phyloP scores from a whole-genome alignment of 2,329 filamentous ascomycete genomes.

The Pyricularia sp. region DNA sequence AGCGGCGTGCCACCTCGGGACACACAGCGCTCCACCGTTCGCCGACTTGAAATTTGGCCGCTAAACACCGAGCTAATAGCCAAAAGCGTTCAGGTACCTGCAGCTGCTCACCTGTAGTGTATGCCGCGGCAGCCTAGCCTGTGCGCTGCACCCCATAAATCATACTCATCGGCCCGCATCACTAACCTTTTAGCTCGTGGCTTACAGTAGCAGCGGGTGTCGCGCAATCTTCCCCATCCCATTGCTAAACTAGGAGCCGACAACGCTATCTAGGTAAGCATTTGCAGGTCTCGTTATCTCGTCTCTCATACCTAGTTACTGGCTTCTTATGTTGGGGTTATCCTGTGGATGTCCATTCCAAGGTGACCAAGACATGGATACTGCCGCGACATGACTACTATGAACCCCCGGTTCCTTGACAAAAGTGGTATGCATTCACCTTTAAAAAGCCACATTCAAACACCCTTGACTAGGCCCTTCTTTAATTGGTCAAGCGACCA shows the following conservation, averaged over 20 bases:
- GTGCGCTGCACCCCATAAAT: neutral
- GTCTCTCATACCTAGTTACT: neutral
- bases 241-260: neutral
- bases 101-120: neutral
- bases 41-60: neutral
- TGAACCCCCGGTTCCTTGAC: neutral
- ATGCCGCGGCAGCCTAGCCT: neutral
- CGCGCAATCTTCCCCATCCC: neutral
- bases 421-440: neutral
- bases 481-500: neutral
- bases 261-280: conserved; percentile 2
- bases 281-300: neutral
- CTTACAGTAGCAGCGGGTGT: neutral
- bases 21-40: neutral
- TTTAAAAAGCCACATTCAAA: neutral
- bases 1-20: neutral
- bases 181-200: neutral
- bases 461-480: neutral
- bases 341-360: neutral
- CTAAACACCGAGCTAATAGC: neutral
- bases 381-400: neutral
- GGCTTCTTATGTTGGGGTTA: neutral
- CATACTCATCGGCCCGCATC: neutral
- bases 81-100: neutral
- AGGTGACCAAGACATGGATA: neutral